Evolutionary conservation across 805 yeast species (phyloP).

Genomic region (Candida caryicola): DNA sequence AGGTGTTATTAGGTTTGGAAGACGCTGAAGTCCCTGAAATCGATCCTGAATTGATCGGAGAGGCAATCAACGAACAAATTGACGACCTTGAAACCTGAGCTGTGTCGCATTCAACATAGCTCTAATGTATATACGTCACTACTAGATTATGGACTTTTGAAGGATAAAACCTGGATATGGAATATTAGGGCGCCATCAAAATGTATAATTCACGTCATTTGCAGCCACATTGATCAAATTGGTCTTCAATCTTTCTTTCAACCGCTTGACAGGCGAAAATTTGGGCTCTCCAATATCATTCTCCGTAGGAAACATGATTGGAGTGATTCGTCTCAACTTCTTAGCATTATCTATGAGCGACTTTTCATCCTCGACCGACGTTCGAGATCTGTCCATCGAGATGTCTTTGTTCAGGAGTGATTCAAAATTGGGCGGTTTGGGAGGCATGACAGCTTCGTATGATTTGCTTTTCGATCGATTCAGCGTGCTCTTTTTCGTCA

Average conservation of each 20-base stretch:
- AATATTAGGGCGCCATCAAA: too few species aligned
- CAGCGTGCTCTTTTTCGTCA: neutral
- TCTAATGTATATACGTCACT: too few species aligned
- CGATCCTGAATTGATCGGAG: conserved; percentile 8
- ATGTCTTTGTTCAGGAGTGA: conserved; percentile 1
- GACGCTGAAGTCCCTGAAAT: conserved; percentile 5
- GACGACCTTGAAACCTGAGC: conserved; percentile 7
- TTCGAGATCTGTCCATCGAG: conserved; percentile 1
- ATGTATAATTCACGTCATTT: conserved; percentile 1
- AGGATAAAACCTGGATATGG: too few species aligned
- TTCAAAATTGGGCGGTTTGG: conserved; percentile 22
- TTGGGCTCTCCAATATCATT: conserved; percentile 23
- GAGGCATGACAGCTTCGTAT: conserved; percentile 13
- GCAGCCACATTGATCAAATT: conserved; percentile 1
- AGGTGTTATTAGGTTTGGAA: neutral
- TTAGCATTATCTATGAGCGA: conserved; percentile 33
- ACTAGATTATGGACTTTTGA: too few species aligned
- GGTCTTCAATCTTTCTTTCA: conserved; percentile 21
- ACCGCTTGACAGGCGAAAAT: conserved; percentile 29
- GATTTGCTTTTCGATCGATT: neutral
- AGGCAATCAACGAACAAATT: conserved; percentile 10
- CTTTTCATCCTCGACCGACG: conserved; percentile 13
- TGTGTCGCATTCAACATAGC: too few species aligned
- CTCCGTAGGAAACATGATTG: conserved; percentile 34
- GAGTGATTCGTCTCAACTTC: conserved; percentile 31